Conservation (phyloP, 495 filamentous ascomycete species). For the Xylaria flabelliformis region DNA sequence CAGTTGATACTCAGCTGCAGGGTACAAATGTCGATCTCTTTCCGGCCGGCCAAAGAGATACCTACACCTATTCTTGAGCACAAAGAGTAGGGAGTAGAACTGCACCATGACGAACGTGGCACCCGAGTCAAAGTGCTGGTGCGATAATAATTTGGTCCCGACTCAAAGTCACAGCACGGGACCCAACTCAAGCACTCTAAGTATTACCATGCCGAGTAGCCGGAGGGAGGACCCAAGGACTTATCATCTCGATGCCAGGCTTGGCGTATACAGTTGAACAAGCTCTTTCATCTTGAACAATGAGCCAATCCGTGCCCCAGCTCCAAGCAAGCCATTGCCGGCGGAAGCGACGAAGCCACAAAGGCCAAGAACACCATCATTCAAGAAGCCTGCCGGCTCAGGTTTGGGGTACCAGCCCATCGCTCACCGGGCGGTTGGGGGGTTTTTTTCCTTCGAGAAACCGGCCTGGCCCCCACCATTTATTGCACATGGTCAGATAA, state of each 20-base stretch:
- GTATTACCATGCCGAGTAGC: neutral
- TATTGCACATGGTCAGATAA: conserved; percentile 14
- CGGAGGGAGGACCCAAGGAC: neutral
- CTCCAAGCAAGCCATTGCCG: conserved; percentile 13
- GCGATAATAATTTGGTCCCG: neutral
- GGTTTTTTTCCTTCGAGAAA: neutral
- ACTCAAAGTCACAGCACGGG: neutral
- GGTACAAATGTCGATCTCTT: conserved; percentile 6
- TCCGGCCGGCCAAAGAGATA: neutral
- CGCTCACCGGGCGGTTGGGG: conserved; percentile 20
- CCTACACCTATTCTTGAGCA: conserved; percentile 9
- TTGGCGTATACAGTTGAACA: neutral
- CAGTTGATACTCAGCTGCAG: conserved; percentile 3
- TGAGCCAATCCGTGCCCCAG: neutral
- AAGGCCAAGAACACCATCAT: conserved; percentile 1
- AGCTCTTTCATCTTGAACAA: neutral
- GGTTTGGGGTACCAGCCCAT: neutral
- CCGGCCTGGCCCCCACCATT: conserved; percentile 8
- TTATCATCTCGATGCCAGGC: neutral
- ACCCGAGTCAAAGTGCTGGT: conserved; percentile 4
- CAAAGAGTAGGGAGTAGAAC: conserved; percentile 6
- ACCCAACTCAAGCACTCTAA: neutral
- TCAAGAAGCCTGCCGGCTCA: conserved; percentile 17
- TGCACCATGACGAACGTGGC: neutral
- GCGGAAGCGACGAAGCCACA: conserved; percentile 13